Conservation (phyloP, 371 early-diverging fungal species). For the Saksenaea oblongispora region DNA sequence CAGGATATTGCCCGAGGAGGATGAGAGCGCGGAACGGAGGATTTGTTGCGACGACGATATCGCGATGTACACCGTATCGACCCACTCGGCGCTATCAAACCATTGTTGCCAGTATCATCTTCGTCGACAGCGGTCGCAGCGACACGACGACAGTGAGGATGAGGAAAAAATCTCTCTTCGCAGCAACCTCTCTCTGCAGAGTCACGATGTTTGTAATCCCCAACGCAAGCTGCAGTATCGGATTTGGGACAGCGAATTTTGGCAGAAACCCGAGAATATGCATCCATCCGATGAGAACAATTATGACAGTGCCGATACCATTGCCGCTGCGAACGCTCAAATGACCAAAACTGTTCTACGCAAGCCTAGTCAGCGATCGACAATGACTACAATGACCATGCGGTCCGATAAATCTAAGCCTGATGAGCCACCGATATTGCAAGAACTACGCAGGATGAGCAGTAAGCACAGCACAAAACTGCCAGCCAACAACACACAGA, state of each 20-base stretch:
- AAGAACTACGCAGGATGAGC: slow-evolving; percentile 26
- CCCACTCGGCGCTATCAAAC: not conserved
- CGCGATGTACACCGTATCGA: not conserved
- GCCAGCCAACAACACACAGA: not conserved
- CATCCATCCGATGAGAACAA: not conserved
- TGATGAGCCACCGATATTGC: slow-evolving; percentile 22
- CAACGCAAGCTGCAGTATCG: slow-evolving; percentile 4
- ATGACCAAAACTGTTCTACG: not conserved
- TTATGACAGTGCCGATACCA: not conserved
- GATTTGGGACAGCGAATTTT: slow-evolving; percentile 22
- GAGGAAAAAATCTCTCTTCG: not conserved
- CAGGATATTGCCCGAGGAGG: slow-evolving; percentile 22
- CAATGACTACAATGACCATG: not conserved
- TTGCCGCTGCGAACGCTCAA: not conserved
- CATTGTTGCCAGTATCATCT: not conserved
- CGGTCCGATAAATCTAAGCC: not conserved
- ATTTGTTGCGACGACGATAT: slow-evolving; percentile 7
- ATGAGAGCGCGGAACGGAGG: slow-evolving; percentile 4
- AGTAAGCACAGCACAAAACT: not conserved
- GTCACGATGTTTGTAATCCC: not conserved
- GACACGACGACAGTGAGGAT: not conserved
- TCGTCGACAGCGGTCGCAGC: not conserved
- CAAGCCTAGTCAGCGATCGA: slow-evolving; percentile 7
- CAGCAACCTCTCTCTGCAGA: slow-evolving; percentile 1
- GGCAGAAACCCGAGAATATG: slow-evolving; percentile 13